Percentiles rank a stretch among this genome's conserved stretches.
Conservation (phyloP, 2,329 filamentous ascomycete species). For the Colletotrichum ledebouriae region DNA sequence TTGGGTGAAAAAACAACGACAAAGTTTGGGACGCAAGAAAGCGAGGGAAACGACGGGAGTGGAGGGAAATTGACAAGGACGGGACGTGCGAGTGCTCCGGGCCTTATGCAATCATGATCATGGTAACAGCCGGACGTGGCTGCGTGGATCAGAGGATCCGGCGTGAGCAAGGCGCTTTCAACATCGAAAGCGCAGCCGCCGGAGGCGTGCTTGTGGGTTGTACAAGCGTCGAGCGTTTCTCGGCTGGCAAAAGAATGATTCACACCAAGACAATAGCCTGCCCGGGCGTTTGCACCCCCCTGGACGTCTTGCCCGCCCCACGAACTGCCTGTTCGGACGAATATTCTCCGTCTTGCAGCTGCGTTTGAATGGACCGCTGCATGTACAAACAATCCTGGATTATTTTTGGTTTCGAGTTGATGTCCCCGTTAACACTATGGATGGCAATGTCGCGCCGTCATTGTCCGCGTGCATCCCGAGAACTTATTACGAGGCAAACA, state of each 20-base stretch:
- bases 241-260: conserved; percentile 14
- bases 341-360: conserved; percentile 9
- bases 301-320: neutral
- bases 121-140: conserved; percentile 16
- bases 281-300: conserved; percentile 7
- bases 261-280: conserved; percentile 7
- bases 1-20: neutral
- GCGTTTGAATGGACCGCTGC: conserved; percentile 5
- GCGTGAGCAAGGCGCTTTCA: conserved; percentile 3
- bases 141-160: conserved; percentile 12
- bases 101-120: conserved; percentile 22
- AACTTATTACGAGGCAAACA: neutral
- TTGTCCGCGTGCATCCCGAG: neutral
- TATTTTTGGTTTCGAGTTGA: neutral
- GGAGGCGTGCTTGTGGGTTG: conserved; percentile 14
- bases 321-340: neutral
- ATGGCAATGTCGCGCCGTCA: neutral
- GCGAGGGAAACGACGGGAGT: neutral
- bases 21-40: neutral
- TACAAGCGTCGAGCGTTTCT: conserved; percentile 27
- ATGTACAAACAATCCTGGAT: conserved; percentile 1
- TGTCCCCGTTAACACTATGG: neutral
- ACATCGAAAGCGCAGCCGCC: conserved; percentile 15
- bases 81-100: conserved; percentile 8
- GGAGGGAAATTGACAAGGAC: neutral